phyloP scores from a whole-genome alignment of 371 early-diverging fungal species.

The Cokeromyces recurvatus region DNA sequence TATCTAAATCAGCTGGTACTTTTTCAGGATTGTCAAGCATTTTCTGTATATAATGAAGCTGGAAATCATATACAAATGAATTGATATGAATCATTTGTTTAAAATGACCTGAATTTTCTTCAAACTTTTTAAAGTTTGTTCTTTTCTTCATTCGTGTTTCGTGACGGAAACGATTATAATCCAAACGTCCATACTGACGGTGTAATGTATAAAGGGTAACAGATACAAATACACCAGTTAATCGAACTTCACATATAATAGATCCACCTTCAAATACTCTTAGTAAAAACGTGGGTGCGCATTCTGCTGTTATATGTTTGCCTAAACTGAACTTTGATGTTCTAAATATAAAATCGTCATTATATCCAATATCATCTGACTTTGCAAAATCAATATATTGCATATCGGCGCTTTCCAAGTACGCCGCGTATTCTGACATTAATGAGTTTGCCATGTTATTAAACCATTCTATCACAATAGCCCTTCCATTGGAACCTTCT shows the following conservation, averaged over 20 bases:
- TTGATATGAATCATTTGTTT: slow-evolving; percentile 73
- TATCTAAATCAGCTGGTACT: slow-evolving; percentile 34
- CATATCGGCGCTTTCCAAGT: slow-evolving; percentile 65
- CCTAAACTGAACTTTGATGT: slow-evolving; percentile 25
- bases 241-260: slow-evolving; percentile 69
- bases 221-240: slow-evolving; percentile 67
- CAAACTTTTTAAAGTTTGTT: slow-evolving; percentile 50
- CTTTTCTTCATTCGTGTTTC: slow-evolving; percentile 18
- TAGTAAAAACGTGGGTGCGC: slow-evolving; percentile 59
- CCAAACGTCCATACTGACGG: slow-evolving; percentile 51
- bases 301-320: slow-evolving; percentile 26
- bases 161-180: slow-evolving; percentile 29
- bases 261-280: slow-evolving; percentile 62
- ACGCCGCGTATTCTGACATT: slow-evolving; percentile 57
- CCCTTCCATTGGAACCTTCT: slow-evolving; percentile 9
- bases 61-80: slow-evolving; percentile 83
- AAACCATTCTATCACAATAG: slow-evolving; percentile 47
- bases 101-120: slow-evolving; percentile 57
- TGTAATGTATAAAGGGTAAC: slow-evolving; percentile 73
- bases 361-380: slow-evolving; percentile 1
- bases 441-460: slow-evolving; percentile 49
- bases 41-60: slow-evolving; percentile 59
- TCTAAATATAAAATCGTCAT: slow-evolving; percentile 5
- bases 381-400: slow-evolving; percentile 52
- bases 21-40: slow-evolving; percentile 43